phyloP scores from a whole-genome alignment of 192 early-diverging fungal genomes.

The Coemansia sp. region DNA sequence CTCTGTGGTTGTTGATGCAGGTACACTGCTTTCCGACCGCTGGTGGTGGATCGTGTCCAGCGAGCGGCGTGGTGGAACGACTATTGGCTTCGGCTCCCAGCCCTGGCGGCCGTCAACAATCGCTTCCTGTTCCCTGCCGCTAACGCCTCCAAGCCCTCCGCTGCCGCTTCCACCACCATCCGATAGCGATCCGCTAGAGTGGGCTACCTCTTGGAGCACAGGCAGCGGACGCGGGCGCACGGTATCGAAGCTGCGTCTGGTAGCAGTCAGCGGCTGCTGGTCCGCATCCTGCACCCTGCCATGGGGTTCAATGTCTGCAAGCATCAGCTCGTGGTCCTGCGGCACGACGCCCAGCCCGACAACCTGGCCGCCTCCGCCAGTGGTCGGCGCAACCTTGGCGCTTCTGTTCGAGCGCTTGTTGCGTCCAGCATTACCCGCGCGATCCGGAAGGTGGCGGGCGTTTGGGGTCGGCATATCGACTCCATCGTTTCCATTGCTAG shows the following conservation, averaged over 20 bases:
- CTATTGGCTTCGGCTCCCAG: conserved; percentile 21
- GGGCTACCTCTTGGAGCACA: conserved; percentile 21
- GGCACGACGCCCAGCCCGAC: conserved; percentile 49
- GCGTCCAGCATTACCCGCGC: conserved; percentile 10
- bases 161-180: conserved; percentile 14
- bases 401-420: conserved; percentile 36
- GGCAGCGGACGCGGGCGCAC: conserved; percentile 21
- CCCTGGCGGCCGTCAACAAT: background rate
- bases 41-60: conserved; percentile 29
- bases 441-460: conserved; percentile 21
- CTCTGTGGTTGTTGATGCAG: conserved; percentile 8
- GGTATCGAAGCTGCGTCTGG: conserved; percentile 24
- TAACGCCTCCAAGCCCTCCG: background rate
- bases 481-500: conserved; percentile 2
- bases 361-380: conserved; percentile 41
- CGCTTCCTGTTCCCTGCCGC: background rate
- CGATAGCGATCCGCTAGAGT: conserved; percentile 37
- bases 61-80: conserved; percentile 35
- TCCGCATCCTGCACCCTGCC: background rate
- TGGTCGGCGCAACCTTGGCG: conserved; percentile 41
- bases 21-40: conserved; percentile 2
- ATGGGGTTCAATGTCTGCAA: background rate
- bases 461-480: conserved; percentile 14
- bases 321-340: conserved; percentile 32
- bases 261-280: conserved; percentile 3